Percentiles rank a stretch among this genome's conserved stretches.
phyloP scores from a whole-genome alignment of 257 asterid genomes.

The Fraxinus pennsylvanica region DNA sequence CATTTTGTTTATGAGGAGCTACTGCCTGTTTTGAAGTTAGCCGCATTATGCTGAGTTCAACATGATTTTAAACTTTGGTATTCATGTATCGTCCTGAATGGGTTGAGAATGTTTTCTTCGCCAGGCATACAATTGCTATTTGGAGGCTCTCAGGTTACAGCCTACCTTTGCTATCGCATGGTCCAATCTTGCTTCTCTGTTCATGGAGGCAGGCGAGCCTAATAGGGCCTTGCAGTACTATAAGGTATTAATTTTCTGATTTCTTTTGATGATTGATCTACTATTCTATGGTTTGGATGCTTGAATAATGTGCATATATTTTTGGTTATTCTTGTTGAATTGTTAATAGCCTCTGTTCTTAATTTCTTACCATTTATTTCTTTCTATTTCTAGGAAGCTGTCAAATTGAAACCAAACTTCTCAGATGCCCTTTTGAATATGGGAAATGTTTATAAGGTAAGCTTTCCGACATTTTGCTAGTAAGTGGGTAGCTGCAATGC shows the following conservation, averaged over 20 bases:
- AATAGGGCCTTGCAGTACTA: constrained; percentile 93
- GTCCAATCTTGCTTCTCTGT: constrained; percentile 99
- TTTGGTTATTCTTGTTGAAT: constrained; percentile 4
- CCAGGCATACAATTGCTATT: constrained; percentile 90
- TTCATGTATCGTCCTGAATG: constrained; percentile 2
- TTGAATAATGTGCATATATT: constrained; percentile 1
- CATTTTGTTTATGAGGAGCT: background rate
- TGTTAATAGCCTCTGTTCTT: constrained; percentile 13
- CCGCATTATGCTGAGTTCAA: background rate
- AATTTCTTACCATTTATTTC: constrained; percentile 18
- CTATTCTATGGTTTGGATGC: constrained; percentile 3
- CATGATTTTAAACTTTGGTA: constrained; percentile 3
- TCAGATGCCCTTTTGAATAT: constrained; percentile 88
- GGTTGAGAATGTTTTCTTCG: constrained; percentile 16
- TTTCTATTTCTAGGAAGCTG: constrained; percentile 77
- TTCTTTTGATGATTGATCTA: background rate
- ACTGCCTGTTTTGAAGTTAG: background rate
- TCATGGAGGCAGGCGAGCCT: constrained; percentile 95
- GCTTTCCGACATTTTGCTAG: constrained; percentile 47
- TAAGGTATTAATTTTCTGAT: constrained; percentile 51
- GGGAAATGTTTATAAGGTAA: constrained; percentile 98
- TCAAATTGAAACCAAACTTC: constrained; percentile 92
- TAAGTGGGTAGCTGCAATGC: constrained; percentile 51
- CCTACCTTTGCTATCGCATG: constrained; percentile 98
- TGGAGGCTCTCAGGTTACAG: constrained; percentile 88